phyloP scores from a whole-genome alignment of 768 basidiomycete species.

The Podaxis sp. region DNA sequence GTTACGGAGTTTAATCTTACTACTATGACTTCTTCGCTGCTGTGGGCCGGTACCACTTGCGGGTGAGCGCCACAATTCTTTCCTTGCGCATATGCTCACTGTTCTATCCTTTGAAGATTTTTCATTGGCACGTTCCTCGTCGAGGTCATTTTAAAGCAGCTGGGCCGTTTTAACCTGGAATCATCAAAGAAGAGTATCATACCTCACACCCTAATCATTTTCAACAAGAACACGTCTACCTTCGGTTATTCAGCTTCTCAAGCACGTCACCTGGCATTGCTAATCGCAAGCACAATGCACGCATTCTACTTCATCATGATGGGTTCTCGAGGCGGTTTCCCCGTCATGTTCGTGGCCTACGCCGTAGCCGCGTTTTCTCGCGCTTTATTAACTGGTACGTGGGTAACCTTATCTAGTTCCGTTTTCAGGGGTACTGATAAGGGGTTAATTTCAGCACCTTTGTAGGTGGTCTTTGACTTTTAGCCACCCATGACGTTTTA shows the following conservation, averaged over 20 bases:
- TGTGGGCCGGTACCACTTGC: slow-evolving; percentile 48
- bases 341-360: slow-evolving; percentile 46
- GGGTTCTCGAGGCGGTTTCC: slow-evolving; percentile 41
- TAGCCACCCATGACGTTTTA: background rate
- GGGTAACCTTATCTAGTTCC: slow-evolving; percentile 4
- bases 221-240: slow-evolving; percentile 10
- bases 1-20: slow-evolving; percentile 45
- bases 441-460: slow-evolving; percentile 23
- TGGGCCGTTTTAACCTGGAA: slow-evolving; percentile 36
- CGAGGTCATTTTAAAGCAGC: slow-evolving; percentile 39
- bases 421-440: background rate
- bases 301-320: slow-evolving; percentile 46
- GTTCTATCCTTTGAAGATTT: slow-evolving; percentile 33
- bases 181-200: slow-evolving; percentile 17
- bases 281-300: slow-evolving; percentile 39
- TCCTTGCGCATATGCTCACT: background rate
- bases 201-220: slow-evolving; percentile 21
- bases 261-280: slow-evolving; percentile 37
- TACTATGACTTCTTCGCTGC: slow-evolving; percentile 48
- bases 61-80: slow-evolving; percentile 37
- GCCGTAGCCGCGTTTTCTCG: slow-evolving; percentile 45
- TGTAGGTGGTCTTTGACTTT: slow-evolving; percentile 28
- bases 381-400: slow-evolving; percentile 45
- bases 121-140: slow-evolving; percentile 44
- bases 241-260: slow-evolving; percentile 36